Evolutionary conservation across 1,284 basidiomycete species (phyloP).

Genomic region (Takashimella koratensis): DNA sequence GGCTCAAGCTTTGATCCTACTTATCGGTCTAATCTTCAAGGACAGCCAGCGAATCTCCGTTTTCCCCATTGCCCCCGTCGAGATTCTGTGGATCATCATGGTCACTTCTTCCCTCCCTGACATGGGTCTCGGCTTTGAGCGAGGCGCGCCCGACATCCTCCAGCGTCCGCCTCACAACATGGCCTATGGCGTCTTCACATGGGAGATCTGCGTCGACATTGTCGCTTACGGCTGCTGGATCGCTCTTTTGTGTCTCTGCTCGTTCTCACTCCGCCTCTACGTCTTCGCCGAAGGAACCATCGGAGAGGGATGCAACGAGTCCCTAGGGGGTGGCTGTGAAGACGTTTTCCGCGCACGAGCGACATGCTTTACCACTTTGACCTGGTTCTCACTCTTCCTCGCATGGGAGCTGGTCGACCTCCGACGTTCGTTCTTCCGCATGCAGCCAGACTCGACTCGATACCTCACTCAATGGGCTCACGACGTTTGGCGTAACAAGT

Average conservation of each 20-base stretch:
- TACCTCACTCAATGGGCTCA: too few relatives aligned
- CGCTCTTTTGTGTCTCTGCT: slow-evolving; percentile 10
- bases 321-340: slow-evolving; percentile 5
- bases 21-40: slow-evolving; percentile 66
- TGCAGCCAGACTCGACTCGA: too few relatives aligned
- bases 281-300: slow-evolving; percentile 54
- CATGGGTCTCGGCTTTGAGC: slow-evolving; percentile 61
- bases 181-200: slow-evolving; percentile 57
- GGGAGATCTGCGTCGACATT: slow-evolving; percentile 57
- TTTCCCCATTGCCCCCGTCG: slow-evolving; percentile 65
- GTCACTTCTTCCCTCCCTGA: slow-evolving; percentile 58
- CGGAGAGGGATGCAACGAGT: slow-evolving; percentile 55
- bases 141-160: slow-evolving; percentile 60
- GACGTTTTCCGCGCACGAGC: slow-evolving; percentile 57
- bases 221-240: slow-evolving; percentile 57
- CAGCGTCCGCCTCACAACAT: slow-evolving; percentile 54
- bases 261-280: slow-evolving; percentile 6
- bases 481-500: slow-evolving; percentile 58
- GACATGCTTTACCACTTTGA: slow-evolving; percentile 56
- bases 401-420: slow-evolving; percentile 52
- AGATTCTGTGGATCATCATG: slow-evolving; percentile 60
- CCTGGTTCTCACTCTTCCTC: slow-evolving; percentile 53
- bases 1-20: slow-evolving; percentile 58
- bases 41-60: slow-evolving; percentile 58
- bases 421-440: too few relatives aligned